Conservation (phyloP, 129 eudicot genomes). For the Silybum marianum region DNA sequence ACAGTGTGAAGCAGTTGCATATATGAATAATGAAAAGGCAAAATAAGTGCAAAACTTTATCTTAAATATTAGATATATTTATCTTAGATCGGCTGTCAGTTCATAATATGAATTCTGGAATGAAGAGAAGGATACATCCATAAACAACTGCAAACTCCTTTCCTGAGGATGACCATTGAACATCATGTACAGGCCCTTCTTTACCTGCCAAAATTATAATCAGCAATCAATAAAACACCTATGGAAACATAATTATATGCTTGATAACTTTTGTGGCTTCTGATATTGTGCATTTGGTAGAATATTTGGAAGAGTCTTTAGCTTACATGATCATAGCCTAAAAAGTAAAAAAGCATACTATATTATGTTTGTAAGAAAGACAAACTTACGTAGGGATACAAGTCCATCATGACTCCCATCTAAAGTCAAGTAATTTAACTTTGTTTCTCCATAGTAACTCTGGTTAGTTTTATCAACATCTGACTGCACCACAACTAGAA, state of each 20-base stretch:
- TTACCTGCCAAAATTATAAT: slow-evolving; percentile 54
- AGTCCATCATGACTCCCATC: slow-evolving; percentile 88
- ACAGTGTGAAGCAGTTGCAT: neutral
- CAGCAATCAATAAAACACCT: slow-evolving; percentile 14
- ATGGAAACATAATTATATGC: slow-evolving; percentile 5
- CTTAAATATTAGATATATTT: neutral
- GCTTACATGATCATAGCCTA: slow-evolving; percentile 16
- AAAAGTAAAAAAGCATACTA: neutral
- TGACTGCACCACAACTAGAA: slow-evolving; percentile 77
- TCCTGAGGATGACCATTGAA: slow-evolving; percentile 91
- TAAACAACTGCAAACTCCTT: slow-evolving; percentile 95
- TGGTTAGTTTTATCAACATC: slow-evolving; percentile 99
- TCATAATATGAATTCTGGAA: slow-evolving; percentile 11
- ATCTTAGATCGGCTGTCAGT: neutral
- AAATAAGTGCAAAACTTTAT: neutral
- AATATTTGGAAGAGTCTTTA: neutral
- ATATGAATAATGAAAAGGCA: neutral
- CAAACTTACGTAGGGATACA: slow-evolving; percentile 80
- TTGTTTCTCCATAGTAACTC: slow-evolving; percentile 97
- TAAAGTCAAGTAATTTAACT: slow-evolving; percentile 81
- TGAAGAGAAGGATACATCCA: slow-evolving; percentile 81
- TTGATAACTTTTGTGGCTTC: neutral
- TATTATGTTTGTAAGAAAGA: neutral
- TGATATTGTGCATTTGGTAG: neutral
- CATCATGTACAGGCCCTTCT: slow-evolving; percentile 99